These are phyloP conservation scores for Ramularia endophylla DNA, from an alignment of 2,329 filamentous ascomycete species.

Conservation along the genomic window DNA sequence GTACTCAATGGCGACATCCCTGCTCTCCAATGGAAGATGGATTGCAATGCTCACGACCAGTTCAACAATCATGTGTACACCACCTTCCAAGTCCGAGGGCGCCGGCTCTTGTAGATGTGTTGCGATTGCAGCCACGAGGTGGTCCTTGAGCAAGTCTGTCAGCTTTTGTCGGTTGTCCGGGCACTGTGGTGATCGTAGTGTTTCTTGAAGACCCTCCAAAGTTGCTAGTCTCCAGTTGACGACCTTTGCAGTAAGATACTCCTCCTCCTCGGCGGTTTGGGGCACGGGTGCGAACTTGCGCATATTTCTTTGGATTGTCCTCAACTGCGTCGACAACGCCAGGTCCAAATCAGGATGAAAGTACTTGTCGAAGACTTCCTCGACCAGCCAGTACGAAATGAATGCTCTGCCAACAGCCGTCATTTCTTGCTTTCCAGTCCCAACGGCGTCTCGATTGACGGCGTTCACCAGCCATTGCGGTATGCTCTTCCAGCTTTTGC, in stretches of 20 bases:
- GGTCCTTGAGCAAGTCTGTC: conserved; percentile 54
- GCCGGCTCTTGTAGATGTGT: conserved; percentile 71
- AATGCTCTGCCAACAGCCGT: conserved; percentile 86
- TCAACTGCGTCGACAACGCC: conserved; percentile 69
- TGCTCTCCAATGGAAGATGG: conserved; percentile 83
- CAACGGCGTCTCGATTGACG: conserved; percentile 78
- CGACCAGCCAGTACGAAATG: conserved; percentile 82
- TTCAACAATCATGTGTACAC: conserved; percentile 87
- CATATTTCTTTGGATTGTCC: conserved; percentile 82
- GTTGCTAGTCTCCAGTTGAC: conserved; percentile 92
- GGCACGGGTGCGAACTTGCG: conserved; percentile 67
- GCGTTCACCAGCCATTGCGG: conserved; percentile 73
- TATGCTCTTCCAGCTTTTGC: conserved; percentile 83
- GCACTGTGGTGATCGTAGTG: conserved; percentile 60
- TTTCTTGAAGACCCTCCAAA: conserved; percentile 75
- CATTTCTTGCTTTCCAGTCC: conserved; percentile 94
- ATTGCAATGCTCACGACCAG: conserved; percentile 78
- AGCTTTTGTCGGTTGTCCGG: conserved; percentile 59
- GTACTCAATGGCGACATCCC: conserved; percentile 84
- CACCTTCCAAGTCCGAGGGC: conserved; percentile 76
- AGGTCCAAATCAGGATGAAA: conserved; percentile 87
- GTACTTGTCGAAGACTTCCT: conserved; percentile 83
- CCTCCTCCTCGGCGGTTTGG: conserved; percentile 77
- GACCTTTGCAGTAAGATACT: conserved; percentile 79
- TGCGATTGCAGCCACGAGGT: conserved; percentile 64